Percentiles rank a stretch among this genome's conserved stretches.
phyloP scores from a whole-genome alignment of 331 rosid species.

The Arachis monticola region DNA sequence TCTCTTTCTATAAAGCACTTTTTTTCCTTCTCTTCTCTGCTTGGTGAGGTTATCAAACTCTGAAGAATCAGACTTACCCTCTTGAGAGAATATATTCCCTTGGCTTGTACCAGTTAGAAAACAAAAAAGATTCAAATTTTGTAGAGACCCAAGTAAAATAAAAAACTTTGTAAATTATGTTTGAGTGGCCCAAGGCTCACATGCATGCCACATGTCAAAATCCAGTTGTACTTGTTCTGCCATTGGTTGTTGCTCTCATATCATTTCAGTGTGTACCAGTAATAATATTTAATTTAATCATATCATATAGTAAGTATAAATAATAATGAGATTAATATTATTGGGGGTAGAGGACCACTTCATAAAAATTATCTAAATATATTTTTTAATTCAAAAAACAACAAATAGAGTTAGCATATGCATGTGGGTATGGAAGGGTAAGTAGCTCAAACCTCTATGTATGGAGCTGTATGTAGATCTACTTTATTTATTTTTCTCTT shows the following conservation, averaged over 20 bases:
- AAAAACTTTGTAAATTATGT: constrained; percentile 16
- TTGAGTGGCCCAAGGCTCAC: constrained; percentile 57
- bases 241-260: constrained; percentile 37
- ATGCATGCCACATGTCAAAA: constrained; percentile 55
- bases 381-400: constrained; percentile 37
- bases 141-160: constrained; percentile 33
- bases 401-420: constrained; percentile 44
- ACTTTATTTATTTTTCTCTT: constrained; percentile 39
- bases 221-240: constrained; percentile 32
- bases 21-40: constrained; percentile 22
- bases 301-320: constrained; percentile 31
- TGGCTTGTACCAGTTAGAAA: constrained; percentile 31
- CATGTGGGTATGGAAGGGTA: constrained; percentile 61
- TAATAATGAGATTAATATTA: constrained; percentile 37
- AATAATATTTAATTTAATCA: constrained; percentile 36
- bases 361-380: constrained; percentile 31
- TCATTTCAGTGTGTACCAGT: constrained; percentile 19
- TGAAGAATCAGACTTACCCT: constrained; percentile 47
- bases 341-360: constrained; percentile 46
- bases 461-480: constrained; percentile 48
- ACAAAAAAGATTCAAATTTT: constrained; percentile 45
- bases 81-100: constrained; percentile 60
- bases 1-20: constrained; percentile 41
- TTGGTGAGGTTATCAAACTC: constrained; percentile 50
- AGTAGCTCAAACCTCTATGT: constrained; percentile 68